These are phyloP conservation scores for Acer saccharum DNA, from an alignment of 345 rosid species.

Conservation along the genomic window DNA sequence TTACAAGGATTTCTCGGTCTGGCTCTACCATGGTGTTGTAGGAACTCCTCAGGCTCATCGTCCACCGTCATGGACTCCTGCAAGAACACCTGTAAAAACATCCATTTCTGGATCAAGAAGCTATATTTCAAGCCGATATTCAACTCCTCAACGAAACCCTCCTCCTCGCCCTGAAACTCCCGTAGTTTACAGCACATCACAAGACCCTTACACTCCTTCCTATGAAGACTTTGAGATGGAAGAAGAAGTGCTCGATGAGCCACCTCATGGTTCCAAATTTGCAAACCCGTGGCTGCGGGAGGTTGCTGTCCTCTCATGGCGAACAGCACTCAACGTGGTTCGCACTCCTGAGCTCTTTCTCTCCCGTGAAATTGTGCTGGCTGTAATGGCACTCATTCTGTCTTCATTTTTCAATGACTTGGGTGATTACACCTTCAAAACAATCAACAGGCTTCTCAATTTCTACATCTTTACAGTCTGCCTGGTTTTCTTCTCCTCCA, in stretches of 20 bases:
- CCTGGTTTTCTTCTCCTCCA: conserved; percentile 66
- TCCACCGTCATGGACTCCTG: conserved; percentile 64
- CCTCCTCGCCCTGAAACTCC: conserved; percentile 37
- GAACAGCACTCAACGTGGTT: conserved; percentile 47
- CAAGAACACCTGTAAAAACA: conserved; percentile 45
- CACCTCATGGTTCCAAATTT: conserved; percentile 48
- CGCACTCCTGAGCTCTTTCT: conserved; percentile 69
- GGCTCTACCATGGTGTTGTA: conserved; percentile 58
- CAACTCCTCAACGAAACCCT: conserved; percentile 35
- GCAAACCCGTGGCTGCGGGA: conserved; percentile 72
- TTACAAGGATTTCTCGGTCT: conserved; percentile 63
- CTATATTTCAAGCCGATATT: conserved; percentile 28
- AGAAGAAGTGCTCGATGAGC: conserved; percentile 48
- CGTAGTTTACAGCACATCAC: conserved; percentile 23
- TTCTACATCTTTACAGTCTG: conserved; percentile 69
- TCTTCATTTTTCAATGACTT: conserved; percentile 55
- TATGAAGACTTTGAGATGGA: conserved; percentile 40
- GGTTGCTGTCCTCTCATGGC: conserved; percentile 55
- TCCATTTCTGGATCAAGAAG: conserved; percentile 33
- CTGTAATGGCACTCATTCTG: conserved; percentile 64
- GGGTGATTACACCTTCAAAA: conserved; percentile 23
- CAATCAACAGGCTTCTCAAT: conserved; percentile 53
- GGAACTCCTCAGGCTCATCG: conserved; percentile 44
- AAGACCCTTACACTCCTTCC: conserved; percentile 31
- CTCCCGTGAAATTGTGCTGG: conserved; percentile 52